Evolutionary conservation across 371 early-diverging fungal genomes (phyloP), one percentile per base, ranked within the genome.

Genomic region (Dichotomocladium elegans): DNA sequence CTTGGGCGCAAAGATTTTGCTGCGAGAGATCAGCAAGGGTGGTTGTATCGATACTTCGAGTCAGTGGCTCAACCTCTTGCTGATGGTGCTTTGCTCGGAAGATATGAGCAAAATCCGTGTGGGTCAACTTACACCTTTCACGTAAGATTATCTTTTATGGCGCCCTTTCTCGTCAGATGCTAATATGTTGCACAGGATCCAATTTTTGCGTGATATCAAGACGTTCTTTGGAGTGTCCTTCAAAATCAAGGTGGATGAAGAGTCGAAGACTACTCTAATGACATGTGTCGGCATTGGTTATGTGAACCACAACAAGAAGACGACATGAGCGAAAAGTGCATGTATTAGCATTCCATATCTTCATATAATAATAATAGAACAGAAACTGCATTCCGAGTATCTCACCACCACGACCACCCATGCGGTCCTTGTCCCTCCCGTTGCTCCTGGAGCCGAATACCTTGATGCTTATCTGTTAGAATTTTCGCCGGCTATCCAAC

Each of bases 71-170:
- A 80, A 82, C 31, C 61, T 95, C 35, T 67, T 96, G 54, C 72
- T 91, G 57, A 87, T 95, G 90, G 87, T 90, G 1, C 66, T 95
- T 26, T 82, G 92, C 7, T 91, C 96, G 1, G 95, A 95, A 65
- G 96, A 98, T 73, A 96, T 95, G 17, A 80, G 89, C 45, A 95
- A 94, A 64, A 77, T 95, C n/a, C 78, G 93, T 24, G 61, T 94
- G 21, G 96, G 95, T 15, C 75, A 82, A 52, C 70, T 96, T 29
- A 86, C 91, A 21, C 85, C 91, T 14, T 92, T 93, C 61, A 86
- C 92, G 83, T 88, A 82, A 83, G 87, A 34, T 27, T 45, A 22
- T 21, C 33, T 31, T 21, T 35, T 4, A 30, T 50, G 41, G 41
- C 17, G 15, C 19, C 9, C 19, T 17, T 41, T 4, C 8, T 4